Percentiles rank a stretch among this genome's conserved stretches.
Evolutionary conservation across 352 stramenopile species (phyloP).

Genomic region (Peronospora belbahrii): DNA sequence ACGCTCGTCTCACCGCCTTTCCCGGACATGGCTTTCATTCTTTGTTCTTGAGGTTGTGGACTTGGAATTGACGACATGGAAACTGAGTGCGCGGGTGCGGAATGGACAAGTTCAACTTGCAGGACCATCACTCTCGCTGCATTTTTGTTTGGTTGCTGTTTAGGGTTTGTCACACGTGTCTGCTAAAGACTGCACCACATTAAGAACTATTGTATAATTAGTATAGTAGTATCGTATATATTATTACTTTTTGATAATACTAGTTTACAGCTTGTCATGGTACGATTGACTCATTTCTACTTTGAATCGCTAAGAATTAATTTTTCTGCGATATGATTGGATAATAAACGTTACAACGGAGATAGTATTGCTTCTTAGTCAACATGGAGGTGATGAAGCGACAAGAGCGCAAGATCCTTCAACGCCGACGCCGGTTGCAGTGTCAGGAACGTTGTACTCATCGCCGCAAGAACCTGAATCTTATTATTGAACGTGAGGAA

Average conservation of each 20-base stretch:
- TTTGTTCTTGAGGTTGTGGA: background rate
- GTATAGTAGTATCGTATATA: too few species aligned
- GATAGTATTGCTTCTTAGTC: too few species aligned
- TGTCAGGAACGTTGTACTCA: slow-evolving; percentile 15
- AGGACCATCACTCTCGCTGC: slow-evolving; percentile 34
- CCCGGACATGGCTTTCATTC: slow-evolving; percentile 10
- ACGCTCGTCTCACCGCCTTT: slow-evolving; percentile 4
- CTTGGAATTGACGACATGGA: slow-evolving; percentile 8
- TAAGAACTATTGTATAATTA: too few species aligned
- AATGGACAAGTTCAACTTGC: slow-evolving; percentile 28
- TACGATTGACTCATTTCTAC: too few species aligned
- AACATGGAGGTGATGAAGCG: too few species aligned
- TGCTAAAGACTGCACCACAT: too few species aligned
- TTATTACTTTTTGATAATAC: too few species aligned
- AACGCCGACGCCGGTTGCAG: slow-evolving; percentile 2
- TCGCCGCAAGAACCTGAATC: background rate
- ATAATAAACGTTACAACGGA: background rate
- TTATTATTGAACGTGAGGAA: background rate
- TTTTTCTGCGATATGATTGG: background rate
- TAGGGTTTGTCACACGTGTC: too few species aligned
- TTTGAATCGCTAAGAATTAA: too few species aligned
- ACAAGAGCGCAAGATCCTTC: too few species aligned
- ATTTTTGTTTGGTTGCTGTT: too few species aligned
- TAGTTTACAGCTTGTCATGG: too few species aligned
- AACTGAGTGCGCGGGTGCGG: slow-evolving; percentile 5